A percentile compares a stretch with the other conserved stretches of the same genome.
These are phyloP conservation scores for Apiospora arundinis DNA, from an alignment of 2,329 filamentous ascomycete species.

Conservation along the genomic window DNA sequence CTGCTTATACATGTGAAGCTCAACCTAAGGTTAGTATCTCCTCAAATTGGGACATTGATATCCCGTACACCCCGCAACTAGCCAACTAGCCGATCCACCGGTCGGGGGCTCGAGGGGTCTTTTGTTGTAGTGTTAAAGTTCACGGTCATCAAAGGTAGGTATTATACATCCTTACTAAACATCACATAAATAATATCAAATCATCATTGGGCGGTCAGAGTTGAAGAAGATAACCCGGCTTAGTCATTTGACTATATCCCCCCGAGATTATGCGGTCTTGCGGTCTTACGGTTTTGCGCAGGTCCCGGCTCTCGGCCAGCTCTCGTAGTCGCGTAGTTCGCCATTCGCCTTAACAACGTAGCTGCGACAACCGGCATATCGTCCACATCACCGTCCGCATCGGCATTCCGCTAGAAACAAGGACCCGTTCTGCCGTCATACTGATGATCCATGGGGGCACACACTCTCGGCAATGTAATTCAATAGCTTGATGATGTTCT, in stretches of 20 bases:
- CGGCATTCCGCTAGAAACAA: background rate
- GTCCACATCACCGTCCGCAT: background rate
- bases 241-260: background rate
- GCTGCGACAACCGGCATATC: background rate
- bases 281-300: background rate
- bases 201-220: background rate
- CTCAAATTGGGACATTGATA: background rate
- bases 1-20: background rate
- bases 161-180: background rate
- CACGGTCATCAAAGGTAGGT: background rate
- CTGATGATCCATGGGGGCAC: background rate
- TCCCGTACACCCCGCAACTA: background rate
- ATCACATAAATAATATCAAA: background rate
- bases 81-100: slow-evolving; percentile 7
- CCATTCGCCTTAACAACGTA: background rate
- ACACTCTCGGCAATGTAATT: background rate
- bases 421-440: background rate
- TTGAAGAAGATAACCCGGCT: background rate
- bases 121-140: too few relatives aligned
- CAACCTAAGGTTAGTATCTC: background rate
- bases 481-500: background rate
- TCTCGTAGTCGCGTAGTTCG: background rate
- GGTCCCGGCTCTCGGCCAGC: background rate
- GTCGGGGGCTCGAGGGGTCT: too few relatives aligned
- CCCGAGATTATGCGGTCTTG: background rate